Conservation (phyloP, 139 green algal species). For the Chlorella sp. region DNA sequence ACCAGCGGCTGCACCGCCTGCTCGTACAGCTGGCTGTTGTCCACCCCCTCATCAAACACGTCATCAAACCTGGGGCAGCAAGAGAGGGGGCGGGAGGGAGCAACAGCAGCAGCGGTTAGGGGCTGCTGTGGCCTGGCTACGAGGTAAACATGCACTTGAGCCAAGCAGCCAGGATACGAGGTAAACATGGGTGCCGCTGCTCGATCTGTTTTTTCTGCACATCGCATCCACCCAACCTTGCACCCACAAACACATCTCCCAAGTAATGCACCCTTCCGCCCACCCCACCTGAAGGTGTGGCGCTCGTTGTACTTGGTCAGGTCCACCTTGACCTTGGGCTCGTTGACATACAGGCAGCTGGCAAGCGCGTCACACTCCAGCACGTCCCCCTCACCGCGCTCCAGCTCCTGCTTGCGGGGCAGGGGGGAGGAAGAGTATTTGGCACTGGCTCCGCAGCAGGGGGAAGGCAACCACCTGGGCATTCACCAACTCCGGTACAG, state of each 20-base stretch:
- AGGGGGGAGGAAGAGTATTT: background rate
- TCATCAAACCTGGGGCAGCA: constrained; percentile 85
- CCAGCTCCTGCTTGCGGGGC: constrained; percentile 62
- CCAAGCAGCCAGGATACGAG: too few relatives aligned
- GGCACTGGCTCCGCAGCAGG: background rate
- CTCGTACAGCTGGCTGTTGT: constrained; percentile 94
- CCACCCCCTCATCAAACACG: constrained; percentile 86
- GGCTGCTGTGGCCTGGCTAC: background rate
- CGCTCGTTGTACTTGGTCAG: constrained; percentile 88
- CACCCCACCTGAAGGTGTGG: constrained; percentile 76
- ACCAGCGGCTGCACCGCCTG: constrained; percentile 93
- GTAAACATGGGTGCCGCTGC: too few relatives aligned
- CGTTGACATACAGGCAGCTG: constrained; percentile 79
- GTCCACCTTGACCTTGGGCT: constrained; percentile 93
- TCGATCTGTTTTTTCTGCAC: too few relatives aligned
- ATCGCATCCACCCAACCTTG: too few relatives aligned
- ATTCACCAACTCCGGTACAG: too few relatives aligned
- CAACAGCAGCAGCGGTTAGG: too few relatives aligned
- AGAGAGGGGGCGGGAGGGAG: background rate
- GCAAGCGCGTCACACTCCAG: constrained; percentile 74
- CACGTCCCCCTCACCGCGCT: constrained; percentile 90
- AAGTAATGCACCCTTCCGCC: too few relatives aligned
- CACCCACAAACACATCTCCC: too few relatives aligned
- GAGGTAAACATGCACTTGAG: too few relatives aligned
- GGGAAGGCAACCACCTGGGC: too few relatives aligned